Percentiles rank a stretch among this genome's conserved stretches.
phyloP scores from a whole-genome alignment of 2,329 filamentous ascomycete species.

The Colletotrichum destructivum region DNA sequence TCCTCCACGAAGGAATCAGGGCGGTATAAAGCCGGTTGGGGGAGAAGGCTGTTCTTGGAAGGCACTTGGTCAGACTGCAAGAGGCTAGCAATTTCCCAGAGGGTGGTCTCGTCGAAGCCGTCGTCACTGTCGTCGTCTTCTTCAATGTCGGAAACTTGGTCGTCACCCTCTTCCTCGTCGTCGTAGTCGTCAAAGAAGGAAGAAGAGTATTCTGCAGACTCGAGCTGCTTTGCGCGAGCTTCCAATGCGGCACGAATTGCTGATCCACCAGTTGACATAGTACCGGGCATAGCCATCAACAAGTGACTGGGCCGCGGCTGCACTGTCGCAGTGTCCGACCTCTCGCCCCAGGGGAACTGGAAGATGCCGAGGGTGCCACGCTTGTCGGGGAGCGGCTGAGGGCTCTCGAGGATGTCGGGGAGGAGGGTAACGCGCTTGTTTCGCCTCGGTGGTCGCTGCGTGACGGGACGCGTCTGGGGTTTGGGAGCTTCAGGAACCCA shows the following conservation, averaged over 20 bases:
- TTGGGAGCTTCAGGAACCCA: conserved; percentile 43
- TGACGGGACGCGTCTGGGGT: conserved; percentile 59
- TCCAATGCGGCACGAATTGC: conserved; percentile 50
- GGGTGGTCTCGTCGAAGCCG: conserved; percentile 72
- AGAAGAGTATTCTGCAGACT: conserved; percentile 59
- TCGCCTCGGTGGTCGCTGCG: conserved; percentile 68
- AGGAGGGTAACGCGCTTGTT: conserved; percentile 71
- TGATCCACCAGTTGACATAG: conserved; percentile 61
- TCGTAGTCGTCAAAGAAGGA: conserved; percentile 76
- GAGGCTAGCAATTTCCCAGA: conserved; percentile 76
- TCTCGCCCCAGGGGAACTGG: conserved; percentile 77
- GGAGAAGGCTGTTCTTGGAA: conserved; percentile 66
- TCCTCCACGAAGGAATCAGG: conserved; percentile 47
- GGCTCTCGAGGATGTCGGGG: conserved; percentile 75
- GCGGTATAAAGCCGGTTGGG: conserved; percentile 45
- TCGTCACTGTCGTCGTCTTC: conserved; percentile 59
- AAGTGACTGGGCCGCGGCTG: conserved; percentile 55
- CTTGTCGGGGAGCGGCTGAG: conserved; percentile 71
- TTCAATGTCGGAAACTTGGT: conserved; percentile 54
- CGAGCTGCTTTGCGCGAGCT: conserved; percentile 53
- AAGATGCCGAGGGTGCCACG: conserved; percentile 75
- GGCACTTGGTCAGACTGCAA: conserved; percentile 68
- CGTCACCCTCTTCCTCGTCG: conserved; percentile 61
- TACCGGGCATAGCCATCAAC: conserved; percentile 66
- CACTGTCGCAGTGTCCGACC: conserved; percentile 68